phyloP scores from a whole-genome alignment of 805 yeast species.

The Yarrowia sp. region DNA sequence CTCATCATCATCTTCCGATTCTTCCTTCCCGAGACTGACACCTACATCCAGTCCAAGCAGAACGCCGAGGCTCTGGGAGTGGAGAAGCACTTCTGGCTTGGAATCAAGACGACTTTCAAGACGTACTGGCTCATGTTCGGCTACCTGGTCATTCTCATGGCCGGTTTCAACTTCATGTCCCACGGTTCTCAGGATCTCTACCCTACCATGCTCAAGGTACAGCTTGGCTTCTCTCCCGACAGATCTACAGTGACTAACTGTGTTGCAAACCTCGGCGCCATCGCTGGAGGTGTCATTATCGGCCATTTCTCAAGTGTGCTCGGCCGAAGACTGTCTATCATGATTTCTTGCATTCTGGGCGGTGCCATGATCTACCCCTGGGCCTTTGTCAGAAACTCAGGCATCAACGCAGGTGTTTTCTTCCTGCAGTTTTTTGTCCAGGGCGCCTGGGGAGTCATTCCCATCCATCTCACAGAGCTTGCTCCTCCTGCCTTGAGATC shows the following conservation, averaged over 20 bases:
- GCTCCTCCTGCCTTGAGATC: conserved; percentile 50
- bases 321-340: background rate
- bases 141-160: conserved; percentile 58
- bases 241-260: conserved; percentile 6
- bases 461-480: conserved; percentile 65
- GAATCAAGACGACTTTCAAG: conserved; percentile 35
- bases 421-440: conserved; percentile 59
- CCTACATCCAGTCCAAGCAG: conserved; percentile 40
- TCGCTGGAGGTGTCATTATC: conserved; percentile 1
- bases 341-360: background rate
- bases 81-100: background rate
- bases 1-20: conserved; percentile 59
- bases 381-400: background rate
- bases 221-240: background rate
- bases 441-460: conserved; percentile 73
- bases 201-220: conserved; percentile 59
- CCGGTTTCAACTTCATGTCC: conserved; percentile 66
- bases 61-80: conserved; percentile 2
- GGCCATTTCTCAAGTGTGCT: background rate
- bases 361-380: conserved; percentile 12
- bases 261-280: conserved; percentile 8
- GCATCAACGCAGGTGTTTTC: conserved; percentile 46
- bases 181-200: conserved; percentile 74
- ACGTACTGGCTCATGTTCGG: conserved; percentile 58
- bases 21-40: conserved; percentile 58